Evolutionary conservation across 495 filamentous ascomycete genomes (phyloP), one percentile per base, ranked within the genome.

Genomic region (Choiromyces venosus): DNA sequence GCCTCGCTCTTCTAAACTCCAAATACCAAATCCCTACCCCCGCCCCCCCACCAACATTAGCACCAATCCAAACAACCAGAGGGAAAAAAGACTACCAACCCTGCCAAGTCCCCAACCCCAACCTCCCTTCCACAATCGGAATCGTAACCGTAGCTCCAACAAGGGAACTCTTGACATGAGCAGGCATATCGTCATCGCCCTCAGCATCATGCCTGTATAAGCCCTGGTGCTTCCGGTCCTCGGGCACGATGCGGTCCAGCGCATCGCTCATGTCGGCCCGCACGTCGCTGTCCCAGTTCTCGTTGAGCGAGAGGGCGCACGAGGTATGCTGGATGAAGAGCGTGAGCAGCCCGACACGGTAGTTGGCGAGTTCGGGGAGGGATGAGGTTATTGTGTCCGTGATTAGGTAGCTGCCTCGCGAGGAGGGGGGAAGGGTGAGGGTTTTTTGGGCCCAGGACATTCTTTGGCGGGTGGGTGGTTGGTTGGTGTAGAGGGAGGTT

Each of bases 101-200:
- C 71, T 89, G 87, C 86, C 89, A 92, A 9, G 89, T 91, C 35
- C 89, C 89, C 64, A 84, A 88, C 76, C 87, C 87, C 81, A 99
- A 82, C 77, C 87, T 89, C 14, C 95, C 95, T 77, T 99, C 88
- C 73, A 86, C 89, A 80, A 99, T 96, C 8, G 96, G 95, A 68
- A 99, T 90, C 8, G 88, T 92, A 8, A 99, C 89, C 70, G 89
- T 94, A 21, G 93, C 92, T 16, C 95, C 95, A 69, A 98, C 89
- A 65, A 99, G 83, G 0, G 93, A 89, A 56, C 89, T 92, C 82
- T 99, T 99, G 81, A 99, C 88, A 85, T 99, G 95, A 67, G 93
- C 94, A 71, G 91, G 92, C 91, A 97, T 97, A 85, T 97, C 93
- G 85, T 97, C 93, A 74, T 84, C 84, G 39, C 94, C 95, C 86